phyloP scores from a whole-genome alignment of 192 early-diverging fungal genomes.

The Umbelopsis vinacea region DNA sequence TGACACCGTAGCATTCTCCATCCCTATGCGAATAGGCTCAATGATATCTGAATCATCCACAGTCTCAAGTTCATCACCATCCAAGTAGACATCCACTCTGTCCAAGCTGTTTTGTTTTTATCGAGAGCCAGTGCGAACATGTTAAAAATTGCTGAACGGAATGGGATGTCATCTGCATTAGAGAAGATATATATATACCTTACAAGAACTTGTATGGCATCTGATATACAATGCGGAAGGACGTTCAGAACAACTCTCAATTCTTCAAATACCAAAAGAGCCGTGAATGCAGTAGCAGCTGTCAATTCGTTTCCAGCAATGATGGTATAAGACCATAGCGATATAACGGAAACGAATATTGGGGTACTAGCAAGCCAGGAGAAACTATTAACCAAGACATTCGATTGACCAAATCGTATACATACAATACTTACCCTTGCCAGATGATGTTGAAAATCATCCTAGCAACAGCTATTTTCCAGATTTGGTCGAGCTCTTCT shows the following conservation, averaged over 20 bases:
- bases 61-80: slow-evolving; percentile 48
- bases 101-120: slow-evolving; percentile 36
- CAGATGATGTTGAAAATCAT: slow-evolving; percentile 27
- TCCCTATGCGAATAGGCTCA: slow-evolving; percentile 37
- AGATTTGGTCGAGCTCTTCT: slow-evolving; percentile 47
- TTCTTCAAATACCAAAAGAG: slow-evolving; percentile 87
- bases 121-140: not conserved
- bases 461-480: slow-evolving; percentile 15
- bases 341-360: slow-evolving; percentile 38
- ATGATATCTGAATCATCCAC: slow-evolving; percentile 21
- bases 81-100: slow-evolving; percentile 49
- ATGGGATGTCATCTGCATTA: too few relatives aligned
- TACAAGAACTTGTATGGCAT: slow-evolving; percentile 75
- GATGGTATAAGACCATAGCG: slow-evolving; percentile 41
- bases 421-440: slow-evolving; percentile 42
- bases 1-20: slow-evolving; percentile 56
- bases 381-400: too few relatives aligned
- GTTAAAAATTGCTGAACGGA: too few relatives aligned
- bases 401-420: not conserved
- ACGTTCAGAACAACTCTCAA: slow-evolving; percentile 83
- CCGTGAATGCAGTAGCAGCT: slow-evolving; percentile 78
- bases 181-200: slow-evolving; percentile 16
- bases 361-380: slow-evolving; percentile 28
- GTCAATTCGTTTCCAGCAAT: slow-evolving; percentile 56
- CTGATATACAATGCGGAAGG: slow-evolving; percentile 78